Base-by-base conservation (phyloP, 805 yeast genomes). In the Grigorovia humatica region DNA sequence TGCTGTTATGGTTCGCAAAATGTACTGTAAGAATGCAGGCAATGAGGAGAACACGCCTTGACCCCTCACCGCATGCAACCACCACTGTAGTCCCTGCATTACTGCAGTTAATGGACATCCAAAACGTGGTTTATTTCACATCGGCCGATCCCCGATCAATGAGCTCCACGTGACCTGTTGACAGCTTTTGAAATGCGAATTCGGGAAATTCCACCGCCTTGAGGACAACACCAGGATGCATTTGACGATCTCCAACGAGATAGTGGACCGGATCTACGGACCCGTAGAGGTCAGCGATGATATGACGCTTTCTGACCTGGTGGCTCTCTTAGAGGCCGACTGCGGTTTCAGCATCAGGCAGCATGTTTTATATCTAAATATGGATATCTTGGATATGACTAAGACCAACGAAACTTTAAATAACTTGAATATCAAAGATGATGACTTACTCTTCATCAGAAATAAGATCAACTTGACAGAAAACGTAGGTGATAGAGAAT, bases 251-350 rank as follows among this genome's bases (percentile, higher is more conserved):
- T 74, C 81, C 0, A 70, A 77, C 47, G 78, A 72, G 43, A 62
- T 68, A 17, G 68, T 73, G n/a, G 85, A 78, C 38, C 73, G 70
- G 38, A 70, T 81, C 11, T 65, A 76, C 50, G 69, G 68, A 11
- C 66, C 71, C 1, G 50, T 86, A 1, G 96, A 88, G 49, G 75
- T 88, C 4, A 77, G 87, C 4, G 77, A 70, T 1, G 84, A 82
- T 13, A 75, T 88, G 72, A 64, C 80, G 0, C 63, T 88, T 9
- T 72, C 65, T 13, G 96, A 89, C 63, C 75, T 90, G 57, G 74
- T 78, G 53, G 95, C 91, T 0, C 80, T 83, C 56, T 62, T 89
- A 9, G 83, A 82, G 54, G 80, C 83, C 1, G 96, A 88, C 60
- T 76, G 88, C 9, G 75, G 72, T 13, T 74, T 83, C 48, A 69